phyloP scores from a whole-genome alignment of 352 stramenopile genomes.

The Pythium myriotylum region DNA sequence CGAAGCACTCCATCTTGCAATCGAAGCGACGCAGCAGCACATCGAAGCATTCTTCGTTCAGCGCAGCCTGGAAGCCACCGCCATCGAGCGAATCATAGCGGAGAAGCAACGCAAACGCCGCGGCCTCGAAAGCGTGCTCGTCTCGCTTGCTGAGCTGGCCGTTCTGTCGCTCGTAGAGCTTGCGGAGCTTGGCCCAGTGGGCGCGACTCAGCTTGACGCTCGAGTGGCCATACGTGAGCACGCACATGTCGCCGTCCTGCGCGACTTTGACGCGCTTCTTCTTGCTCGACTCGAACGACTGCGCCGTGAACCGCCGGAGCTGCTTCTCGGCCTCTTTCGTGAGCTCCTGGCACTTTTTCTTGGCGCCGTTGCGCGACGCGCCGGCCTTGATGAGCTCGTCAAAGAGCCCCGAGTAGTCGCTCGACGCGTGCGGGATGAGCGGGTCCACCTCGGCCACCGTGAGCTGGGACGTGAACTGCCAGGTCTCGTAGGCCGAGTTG shows the following conservation, averaged over 20 bases:
- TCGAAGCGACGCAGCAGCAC: constrained; percentile 90
- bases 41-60: constrained; percentile 93
- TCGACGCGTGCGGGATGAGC: constrained; percentile 66
- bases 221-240: constrained; percentile 66
- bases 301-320: constrained; percentile 28
- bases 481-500: constrained; percentile 85
- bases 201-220: constrained; percentile 79
- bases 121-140: constrained; percentile 58
- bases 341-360: constrained; percentile 52
- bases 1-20: constrained; percentile 94
- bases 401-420: constrained; percentile 70
- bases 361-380: constrained; percentile 58
- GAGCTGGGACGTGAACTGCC: constrained; percentile 81
- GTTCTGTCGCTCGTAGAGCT: constrained; percentile 71
- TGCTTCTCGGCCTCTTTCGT: constrained; percentile 40
- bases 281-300: constrained; percentile 20
- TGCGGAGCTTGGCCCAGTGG: constrained; percentile 88
- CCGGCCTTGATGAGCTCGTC: constrained; percentile 79
- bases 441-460: constrained; percentile 75
- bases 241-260: constrained; percentile 34
- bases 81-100: constrained; percentile 94
- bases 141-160: constrained; percentile 14
- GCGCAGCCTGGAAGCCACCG: constrained; percentile 90
- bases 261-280: constrained; percentile 38
- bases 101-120: constrained; percentile 88